Conservation (phyloP, 1,139 yeast species). For the Sugiyamaella paludigena region DNA sequence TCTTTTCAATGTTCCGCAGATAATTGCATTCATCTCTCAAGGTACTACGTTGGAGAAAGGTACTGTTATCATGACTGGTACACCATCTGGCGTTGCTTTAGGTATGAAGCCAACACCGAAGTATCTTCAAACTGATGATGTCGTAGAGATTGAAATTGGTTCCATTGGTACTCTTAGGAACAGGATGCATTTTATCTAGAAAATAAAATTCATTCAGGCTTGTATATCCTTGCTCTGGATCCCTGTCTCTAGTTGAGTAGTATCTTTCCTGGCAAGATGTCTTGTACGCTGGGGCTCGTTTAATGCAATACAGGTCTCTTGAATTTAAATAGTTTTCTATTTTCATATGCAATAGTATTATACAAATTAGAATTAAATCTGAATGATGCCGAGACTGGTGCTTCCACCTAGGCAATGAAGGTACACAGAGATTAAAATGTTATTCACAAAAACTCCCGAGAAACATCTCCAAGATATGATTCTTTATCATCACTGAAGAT, state of each 20-base stretch:
- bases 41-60: slow-evolving; percentile 20
- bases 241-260: too few relatives aligned
- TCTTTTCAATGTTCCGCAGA: slow-evolving; percentile 32
- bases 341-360: background rate
- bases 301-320: too few relatives aligned
- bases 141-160: slow-evolving; percentile 36
- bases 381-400: background rate
- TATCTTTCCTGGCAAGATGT: too few relatives aligned
- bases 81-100: slow-evolving; percentile 19
- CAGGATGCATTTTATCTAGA: slow-evolving; percentile 28
- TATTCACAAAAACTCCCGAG: background rate
- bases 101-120: slow-evolving; percentile 17
- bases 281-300: too few relatives aligned
- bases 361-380: background rate
- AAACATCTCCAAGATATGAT: slow-evolving; percentile 3
- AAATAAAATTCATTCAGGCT: too few relatives aligned
- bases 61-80: slow-evolving; percentile 20
- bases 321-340: too few relatives aligned
- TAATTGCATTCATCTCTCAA: slow-evolving; percentile 16
- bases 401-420: background rate
- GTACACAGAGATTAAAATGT: background rate
- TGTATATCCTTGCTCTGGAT: too few relatives aligned
- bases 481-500: slow-evolving; percentile 10
- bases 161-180: slow-evolving; percentile 39
- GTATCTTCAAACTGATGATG: slow-evolving; percentile 38